Evolutionary conservation across 768 basidiomycete species (phyloP).

Genomic region (Mycena albidolilacea): DNA sequence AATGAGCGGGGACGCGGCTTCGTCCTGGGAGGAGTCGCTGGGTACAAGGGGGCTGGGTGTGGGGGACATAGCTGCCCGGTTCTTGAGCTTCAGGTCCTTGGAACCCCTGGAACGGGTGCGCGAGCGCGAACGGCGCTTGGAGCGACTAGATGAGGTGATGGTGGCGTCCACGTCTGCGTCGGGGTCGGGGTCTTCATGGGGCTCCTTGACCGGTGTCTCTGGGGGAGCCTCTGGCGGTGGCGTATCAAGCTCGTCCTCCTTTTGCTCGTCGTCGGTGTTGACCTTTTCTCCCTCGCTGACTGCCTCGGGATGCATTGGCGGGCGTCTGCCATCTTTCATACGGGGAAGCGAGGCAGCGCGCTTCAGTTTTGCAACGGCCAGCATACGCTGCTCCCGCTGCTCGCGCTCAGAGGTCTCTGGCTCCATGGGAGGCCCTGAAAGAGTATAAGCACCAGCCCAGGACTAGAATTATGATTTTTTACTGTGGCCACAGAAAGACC

Average conservation of each 20-base stretch:
- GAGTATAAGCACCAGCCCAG: conserved; percentile 6
- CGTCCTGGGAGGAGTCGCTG: conserved; percentile 83
- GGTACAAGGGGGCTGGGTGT: conserved; percentile 60
- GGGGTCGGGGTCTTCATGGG: conserved; percentile 47
- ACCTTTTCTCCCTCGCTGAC: conserved; percentile 86
- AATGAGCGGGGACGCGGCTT: conserved; percentile 57
- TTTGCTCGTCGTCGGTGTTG: conserved; percentile 56
- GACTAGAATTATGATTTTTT: background rate
- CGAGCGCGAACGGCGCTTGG: conserved; percentile 81
- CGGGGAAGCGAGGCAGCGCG: conserved; percentile 93
- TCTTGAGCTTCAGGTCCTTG: conserved; percentile 79
- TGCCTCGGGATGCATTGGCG: conserved; percentile 88
- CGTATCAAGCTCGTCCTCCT: conserved; percentile 46
- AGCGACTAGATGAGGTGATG: conserved; percentile 61
- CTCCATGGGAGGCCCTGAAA: conserved; percentile 50
- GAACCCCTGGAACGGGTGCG: conserved; percentile 86
- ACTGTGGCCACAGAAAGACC: conserved; percentile 17
- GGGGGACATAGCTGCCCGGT: conserved; percentile 63
- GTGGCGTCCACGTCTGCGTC: conserved; percentile 50
- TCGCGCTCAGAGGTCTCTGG: conserved; percentile 52
- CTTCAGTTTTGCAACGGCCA: conserved; percentile 91
- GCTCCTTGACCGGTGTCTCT: conserved; percentile 38
- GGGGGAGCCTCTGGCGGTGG: conserved; percentile 41
- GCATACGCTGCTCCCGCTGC: conserved; percentile 84
- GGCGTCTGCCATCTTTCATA: conserved; percentile 91